Conservation (phyloP, 2,329 filamentous ascomycete genomes). For the Xylariales sp. region DNA sequence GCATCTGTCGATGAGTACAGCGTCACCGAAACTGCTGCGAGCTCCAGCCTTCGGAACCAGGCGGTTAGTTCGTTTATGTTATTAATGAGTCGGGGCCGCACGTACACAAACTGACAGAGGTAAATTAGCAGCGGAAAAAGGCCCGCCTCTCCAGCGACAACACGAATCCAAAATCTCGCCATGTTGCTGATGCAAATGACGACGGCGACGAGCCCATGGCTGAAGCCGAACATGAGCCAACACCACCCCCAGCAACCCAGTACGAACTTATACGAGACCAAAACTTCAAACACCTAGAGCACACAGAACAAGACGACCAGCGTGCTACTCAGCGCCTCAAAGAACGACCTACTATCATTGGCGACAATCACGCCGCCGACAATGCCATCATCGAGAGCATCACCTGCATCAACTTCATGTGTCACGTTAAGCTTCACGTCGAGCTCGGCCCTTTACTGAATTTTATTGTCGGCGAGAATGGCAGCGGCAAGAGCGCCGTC, state of each 20-base stretch:
- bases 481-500: constrained; percentile 96
- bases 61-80: constrained; percentile 50
- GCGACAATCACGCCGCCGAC: constrained; percentile 80
- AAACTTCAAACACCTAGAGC: constrained; percentile 67
- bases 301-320: constrained; percentile 69
- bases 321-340: constrained; percentile 73
- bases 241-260: constrained; percentile 64
- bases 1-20: constrained; percentile 51
- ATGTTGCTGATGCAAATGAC: constrained; percentile 45
- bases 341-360: constrained; percentile 60
- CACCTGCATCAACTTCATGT: constrained; percentile 95
- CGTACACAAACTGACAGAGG: constrained; percentile 22
- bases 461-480: constrained; percentile 97
- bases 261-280: constrained; percentile 71
- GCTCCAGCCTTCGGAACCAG: constrained; percentile 55
- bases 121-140: constrained; percentile 53
- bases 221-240: constrained; percentile 43
- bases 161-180: constrained; percentile 35
- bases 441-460: constrained; percentile 95
- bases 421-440: constrained; percentile 83
- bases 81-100: background rate
- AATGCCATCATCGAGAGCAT: constrained; percentile 90
- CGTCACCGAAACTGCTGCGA: constrained; percentile 55
- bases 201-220: constrained; percentile 47
- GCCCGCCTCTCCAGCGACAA: constrained; percentile 50